These are phyloP conservation scores for Fragaria vesca DNA, from an alignment of 306 rosid species.

Conservation along the genomic window DNA sequence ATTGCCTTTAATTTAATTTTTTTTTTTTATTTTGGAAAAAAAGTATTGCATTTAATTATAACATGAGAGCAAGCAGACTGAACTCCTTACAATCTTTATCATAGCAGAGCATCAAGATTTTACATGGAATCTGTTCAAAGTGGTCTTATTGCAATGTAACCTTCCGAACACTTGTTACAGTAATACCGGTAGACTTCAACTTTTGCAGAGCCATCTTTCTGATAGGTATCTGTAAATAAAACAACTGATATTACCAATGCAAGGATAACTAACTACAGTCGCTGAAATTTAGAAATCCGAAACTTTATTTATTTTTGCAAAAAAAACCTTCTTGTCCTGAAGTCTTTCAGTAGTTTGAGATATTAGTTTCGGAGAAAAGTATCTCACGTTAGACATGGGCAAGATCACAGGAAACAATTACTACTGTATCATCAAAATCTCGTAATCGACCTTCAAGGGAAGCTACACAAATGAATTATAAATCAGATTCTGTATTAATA, in stretches of 20 bases:
- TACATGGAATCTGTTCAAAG: constrained; percentile 83
- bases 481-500: constrained; percentile 25
- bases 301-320: constrained; percentile 21
- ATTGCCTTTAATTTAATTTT: not conserved
- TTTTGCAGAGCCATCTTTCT: constrained; percentile 75
- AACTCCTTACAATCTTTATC: constrained; percentile 87
- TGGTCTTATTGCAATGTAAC: constrained; percentile 48
- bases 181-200: constrained; percentile 67
- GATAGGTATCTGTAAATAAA: constrained; percentile 57
- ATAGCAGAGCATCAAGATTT: constrained; percentile 83
- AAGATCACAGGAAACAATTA: constrained; percentile 84
- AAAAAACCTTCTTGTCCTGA: constrained; percentile 76
- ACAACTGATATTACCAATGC: constrained; percentile 11
- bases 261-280: not conserved
- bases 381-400: constrained; percentile 52
- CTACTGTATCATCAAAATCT: constrained; percentile 81
- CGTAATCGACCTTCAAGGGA: constrained; percentile 67
- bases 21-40: too few relatives aligned
- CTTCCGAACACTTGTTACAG: constrained; percentile 72
- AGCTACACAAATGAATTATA: constrained; percentile 46
- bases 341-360: constrained; percentile 72
- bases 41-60: too few relatives aligned
- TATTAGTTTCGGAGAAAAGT: constrained; percentile 54
- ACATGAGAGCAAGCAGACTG: constrained; percentile 48
- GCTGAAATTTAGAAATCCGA: constrained; percentile 15